A percentile compares a stretch with the other conserved stretches of the same genome.
These are phyloP conservation scores for Stemphylium vesicarium DNA, from an alignment of 2,329 filamentous ascomycete genomes.

Conservation along the genomic window DNA sequence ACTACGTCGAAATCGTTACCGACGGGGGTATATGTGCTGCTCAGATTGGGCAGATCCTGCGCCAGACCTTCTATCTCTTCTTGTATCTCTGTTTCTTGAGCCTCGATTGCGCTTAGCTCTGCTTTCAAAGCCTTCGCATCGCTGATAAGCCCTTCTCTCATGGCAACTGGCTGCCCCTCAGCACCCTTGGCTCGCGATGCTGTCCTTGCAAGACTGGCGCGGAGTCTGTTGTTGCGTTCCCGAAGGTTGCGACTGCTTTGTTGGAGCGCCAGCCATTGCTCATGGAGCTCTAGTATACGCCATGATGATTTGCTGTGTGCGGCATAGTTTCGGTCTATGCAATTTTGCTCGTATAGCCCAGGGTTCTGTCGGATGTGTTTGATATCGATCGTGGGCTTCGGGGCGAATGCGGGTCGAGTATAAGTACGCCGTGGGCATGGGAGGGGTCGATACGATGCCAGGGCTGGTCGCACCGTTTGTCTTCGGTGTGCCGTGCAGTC, in stretches of 20 bases:
- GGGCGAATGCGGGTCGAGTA: conserved; percentile 71
- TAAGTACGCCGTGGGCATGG: conserved; percentile 52
- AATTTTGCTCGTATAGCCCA: conserved; percentile 81
- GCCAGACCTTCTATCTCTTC: conserved; percentile 76
- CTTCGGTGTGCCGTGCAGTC: conserved; percentile 22
- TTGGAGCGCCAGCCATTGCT: conserved; percentile 60
- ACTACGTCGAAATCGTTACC: conserved; percentile 70
- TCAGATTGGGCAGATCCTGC: conserved; percentile 83
- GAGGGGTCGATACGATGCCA: conserved; percentile 14
- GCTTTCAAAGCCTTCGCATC: conserved; percentile 71
- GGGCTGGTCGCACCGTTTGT: conserved; percentile 4
- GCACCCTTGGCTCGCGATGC: conserved; percentile 36
- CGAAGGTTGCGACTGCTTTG: conserved; percentile 65
- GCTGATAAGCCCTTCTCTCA: conserved; percentile 62
- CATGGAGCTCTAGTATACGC: conserved; percentile 59
- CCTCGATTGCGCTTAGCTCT: conserved; percentile 65
- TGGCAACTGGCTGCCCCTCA: conserved; percentile 42
- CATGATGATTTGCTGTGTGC: conserved; percentile 59
- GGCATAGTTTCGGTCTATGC: conserved; percentile 81
- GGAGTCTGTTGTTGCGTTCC: conserved; percentile 70
- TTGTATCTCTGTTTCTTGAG: conserved; percentile 64
- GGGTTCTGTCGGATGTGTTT: conserved; percentile 89
- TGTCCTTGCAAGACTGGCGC: conserved; percentile 58
- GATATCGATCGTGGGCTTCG: conserved; percentile 80
- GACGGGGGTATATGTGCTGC: conserved; percentile 74